Evolutionary conservation across 2,329 filamentous ascomycete species (phyloP), one percentile per base, ranked within the genome.

Genomic region (Aspergillus phoenicis): DNA sequence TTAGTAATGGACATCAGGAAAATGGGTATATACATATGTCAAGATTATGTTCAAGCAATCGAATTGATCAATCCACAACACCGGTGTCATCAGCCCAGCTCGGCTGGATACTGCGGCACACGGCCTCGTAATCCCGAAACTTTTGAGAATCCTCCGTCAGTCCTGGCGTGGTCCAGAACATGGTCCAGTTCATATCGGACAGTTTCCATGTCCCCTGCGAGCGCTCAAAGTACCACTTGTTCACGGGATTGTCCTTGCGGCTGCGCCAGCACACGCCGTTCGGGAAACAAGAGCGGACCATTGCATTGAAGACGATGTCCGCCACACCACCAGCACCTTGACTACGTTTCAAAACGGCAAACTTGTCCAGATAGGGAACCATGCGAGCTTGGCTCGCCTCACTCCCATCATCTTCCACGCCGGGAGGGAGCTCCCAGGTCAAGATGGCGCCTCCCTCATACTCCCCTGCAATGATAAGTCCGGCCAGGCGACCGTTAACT

Each of bases 211-310:
- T 93, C 0, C 95, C 95, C 52, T 85, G 81, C 2, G 91, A 91
- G 52, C 95, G 84, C 78, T 99, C 95, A 78, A 98, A 97, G 75
- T 99, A 99, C 95, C 95, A 99, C 74, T 97, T 97, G 73, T 99
- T 99, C 4, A 99, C 95, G 0, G 93, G 94, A 72, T 99, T 98
- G 73, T 93, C 87, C 71, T 89, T 90, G 55, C 95, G 83, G 73
- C 91, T 96, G 59, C 93, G 84, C 95, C 95, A 99, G 71, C 93
- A 96, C 1, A 98, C 91, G 1, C 95, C 95, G 2, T 86, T 78
- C 0, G 93, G 93, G 67, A 98, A 96, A 69, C 93, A 97, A 20
- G 89, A 87, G 28, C 91, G 85, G 5, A 97, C 91, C 91, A 99
- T 96, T 36, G 93, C 89, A 64, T 96, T 97, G 79, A 98, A 99